Conservation (phyloP, 768 basidiomycete genomes). For the Mycena indigotica region DNA sequence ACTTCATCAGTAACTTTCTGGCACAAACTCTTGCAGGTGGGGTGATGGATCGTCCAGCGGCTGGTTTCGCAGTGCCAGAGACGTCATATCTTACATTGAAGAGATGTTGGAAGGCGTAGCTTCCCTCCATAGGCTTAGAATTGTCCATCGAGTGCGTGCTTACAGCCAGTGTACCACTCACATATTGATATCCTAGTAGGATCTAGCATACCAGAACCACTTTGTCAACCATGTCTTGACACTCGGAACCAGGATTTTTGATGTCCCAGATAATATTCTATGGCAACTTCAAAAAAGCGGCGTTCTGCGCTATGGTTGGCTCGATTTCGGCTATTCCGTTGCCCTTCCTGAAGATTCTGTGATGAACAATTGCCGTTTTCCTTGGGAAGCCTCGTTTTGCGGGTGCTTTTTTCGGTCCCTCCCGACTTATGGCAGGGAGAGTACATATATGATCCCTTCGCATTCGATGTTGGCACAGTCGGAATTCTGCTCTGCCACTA, state of each 20-base stretch:
- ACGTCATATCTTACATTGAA: conserved; percentile 10
- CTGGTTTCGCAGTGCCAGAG: conserved; percentile 6
- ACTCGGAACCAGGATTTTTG: too few relatives aligned
- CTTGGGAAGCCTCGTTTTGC: background rate
- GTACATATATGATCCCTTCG: conserved; percentile 29
- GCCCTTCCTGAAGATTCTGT: background rate
- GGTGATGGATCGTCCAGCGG: conserved; percentile 16
- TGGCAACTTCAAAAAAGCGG: background rate
- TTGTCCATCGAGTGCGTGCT: conserved; percentile 16
- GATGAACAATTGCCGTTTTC: conserved; percentile 1
- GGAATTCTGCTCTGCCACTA: conserved; percentile 23
- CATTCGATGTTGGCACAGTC: conserved; percentile 29
- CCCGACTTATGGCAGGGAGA: conserved; percentile 27
- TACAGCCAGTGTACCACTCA: too few relatives aligned
- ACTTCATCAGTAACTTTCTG: background rate
- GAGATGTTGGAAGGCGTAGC: conserved; percentile 1
- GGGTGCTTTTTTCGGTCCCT: background rate
- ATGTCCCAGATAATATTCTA: background rate
- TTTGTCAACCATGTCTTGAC: conserved; percentile 16
- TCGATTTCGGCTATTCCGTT: background rate
- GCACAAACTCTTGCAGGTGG: conserved; percentile 1
- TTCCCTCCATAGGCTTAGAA: conserved; percentile 11
- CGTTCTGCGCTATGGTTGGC: background rate
- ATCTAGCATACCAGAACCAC: conserved; percentile 10
- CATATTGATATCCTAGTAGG: conserved; percentile 5